Evolutionary conservation across 75 land plant genomes (phyloP), one percentile per base, ranked within the genome.

Genomic region (Azolla pinnata): DNA sequence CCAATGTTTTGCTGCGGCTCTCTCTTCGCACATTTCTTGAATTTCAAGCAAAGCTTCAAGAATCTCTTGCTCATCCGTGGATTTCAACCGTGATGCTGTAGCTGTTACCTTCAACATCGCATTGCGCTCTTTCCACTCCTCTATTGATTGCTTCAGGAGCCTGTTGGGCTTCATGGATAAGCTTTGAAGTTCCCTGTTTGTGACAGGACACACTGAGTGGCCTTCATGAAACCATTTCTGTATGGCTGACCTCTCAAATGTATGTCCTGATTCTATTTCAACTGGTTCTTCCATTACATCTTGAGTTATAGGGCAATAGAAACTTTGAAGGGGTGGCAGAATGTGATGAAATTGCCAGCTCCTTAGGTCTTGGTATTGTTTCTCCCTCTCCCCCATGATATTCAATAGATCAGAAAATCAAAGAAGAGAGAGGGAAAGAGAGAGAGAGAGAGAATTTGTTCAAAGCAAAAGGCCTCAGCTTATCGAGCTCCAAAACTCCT

Each of bases 261-360:
- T 81, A 32, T 84, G 84, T 4, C 87, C 81, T 33, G 84, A 77
- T 17, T 77, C 74, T 17, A 82, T 75, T 62, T 84, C 87, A 40
- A 84, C 87, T 1, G 87, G 87, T 28, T 84, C 81, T 29, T 62
- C 76, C 87, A 84, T 84, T 0, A 84, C 81, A 47, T 84, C 87
- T 23, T 55, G 67, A 0, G 87, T 81, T 56, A 84, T 84, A 5
- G 84, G 87, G 48, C 87, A 84, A 42, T 65, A 75, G 54, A 84
- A 84, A 25, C 84, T 74, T 42, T 81, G 79, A 24, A 84, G 67
- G 17, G 87, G 72, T 46, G 84, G 84, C 12, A 84, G 44, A 16
- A 71, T 67, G 33, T 78, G 72, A 46, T 46, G 65, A 26, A 73
- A 80, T 32, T 72, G 42, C 18, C 79, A 60, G 16, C 44, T 56